Evolutionary conservation across 495 filamentous ascomycete species (phyloP).

Genomic region (Neurospora pannonica): DNA sequence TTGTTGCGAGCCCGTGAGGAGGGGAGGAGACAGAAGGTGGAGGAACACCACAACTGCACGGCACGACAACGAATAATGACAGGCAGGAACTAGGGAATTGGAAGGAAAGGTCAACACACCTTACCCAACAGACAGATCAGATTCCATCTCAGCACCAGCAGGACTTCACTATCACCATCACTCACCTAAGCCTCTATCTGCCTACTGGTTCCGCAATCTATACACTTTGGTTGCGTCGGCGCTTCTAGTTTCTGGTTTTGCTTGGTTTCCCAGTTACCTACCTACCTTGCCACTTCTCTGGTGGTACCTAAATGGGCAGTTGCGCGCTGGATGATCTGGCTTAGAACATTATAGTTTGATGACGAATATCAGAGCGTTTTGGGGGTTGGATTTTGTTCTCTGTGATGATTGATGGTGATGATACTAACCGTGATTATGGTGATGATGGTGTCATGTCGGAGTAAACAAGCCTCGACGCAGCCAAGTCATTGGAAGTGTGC

Average conservation of each 20-base stretch:
- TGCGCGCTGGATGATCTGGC: not conserved
- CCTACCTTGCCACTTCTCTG: not conserved
- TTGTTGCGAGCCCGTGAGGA: too few relatives aligned
- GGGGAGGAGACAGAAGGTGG: too few relatives aligned
- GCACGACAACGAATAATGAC: too few relatives aligned
- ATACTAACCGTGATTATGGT: too few relatives aligned
- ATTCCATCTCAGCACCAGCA: not conserved
- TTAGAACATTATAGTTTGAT: not conserved
- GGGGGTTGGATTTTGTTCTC: not conserved
- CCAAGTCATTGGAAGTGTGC: too few relatives aligned
- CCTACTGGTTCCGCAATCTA: not conserved
- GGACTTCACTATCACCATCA: not conserved
- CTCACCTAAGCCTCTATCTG: not conserved
- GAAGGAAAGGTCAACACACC: too few relatives aligned
- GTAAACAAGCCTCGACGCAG: too few relatives aligned
- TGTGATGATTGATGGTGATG: too few relatives aligned
- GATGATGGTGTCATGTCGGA: not conserved
- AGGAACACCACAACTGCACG: too few relatives aligned
- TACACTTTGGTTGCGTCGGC: not conserved
- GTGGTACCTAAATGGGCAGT: not conserved
- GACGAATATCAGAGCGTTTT: not conserved
- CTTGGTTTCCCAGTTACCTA: not conserved
- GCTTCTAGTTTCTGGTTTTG: not conserved
- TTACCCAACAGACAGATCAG: not conserved
- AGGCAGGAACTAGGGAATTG: too few relatives aligned